Conservation (phyloP, 179 eudicot genomes). For the Silene noctiflora region DNA sequence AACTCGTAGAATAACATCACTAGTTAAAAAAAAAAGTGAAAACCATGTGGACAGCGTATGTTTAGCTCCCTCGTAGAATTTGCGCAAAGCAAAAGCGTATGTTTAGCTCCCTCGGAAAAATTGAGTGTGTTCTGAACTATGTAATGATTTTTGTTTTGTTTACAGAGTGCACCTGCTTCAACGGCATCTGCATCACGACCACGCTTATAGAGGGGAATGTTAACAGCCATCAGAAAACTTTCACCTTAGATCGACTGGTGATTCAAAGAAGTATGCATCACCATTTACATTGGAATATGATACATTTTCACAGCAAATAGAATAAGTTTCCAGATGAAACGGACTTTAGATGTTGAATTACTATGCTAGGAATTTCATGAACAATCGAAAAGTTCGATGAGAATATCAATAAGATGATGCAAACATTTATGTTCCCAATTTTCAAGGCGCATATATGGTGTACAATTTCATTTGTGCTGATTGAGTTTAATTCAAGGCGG, state of each 20-base stretch:
- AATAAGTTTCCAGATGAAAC: slow-evolving; percentile 6
- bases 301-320: not conserved
- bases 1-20: too few species aligned
- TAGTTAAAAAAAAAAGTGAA: too few species aligned
- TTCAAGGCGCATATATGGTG: too few species aligned
- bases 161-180: slow-evolving; percentile 20
- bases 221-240: not conserved
- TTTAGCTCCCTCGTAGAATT: too few species aligned
- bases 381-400: not conserved
- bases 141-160: not conserved
- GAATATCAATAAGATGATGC: not conserved
- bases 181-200: not conserved
- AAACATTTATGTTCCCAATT: too few species aligned
- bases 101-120: too few species aligned
- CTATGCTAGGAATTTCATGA: not conserved
- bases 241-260: not conserved
- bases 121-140: not conserved
- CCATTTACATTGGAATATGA: not conserved
- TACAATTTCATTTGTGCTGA: not conserved
- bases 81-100: too few species aligned
- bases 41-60: too few species aligned
- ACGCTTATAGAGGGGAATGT: slow-evolving; percentile 2
- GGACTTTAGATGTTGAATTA: not conserved
- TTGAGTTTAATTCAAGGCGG: not conserved
- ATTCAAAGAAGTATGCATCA: not conserved